phyloP scores from a whole-genome alignment of 1,284 basidiomycete species.

The Cryptococcus amylolentus region DNA sequence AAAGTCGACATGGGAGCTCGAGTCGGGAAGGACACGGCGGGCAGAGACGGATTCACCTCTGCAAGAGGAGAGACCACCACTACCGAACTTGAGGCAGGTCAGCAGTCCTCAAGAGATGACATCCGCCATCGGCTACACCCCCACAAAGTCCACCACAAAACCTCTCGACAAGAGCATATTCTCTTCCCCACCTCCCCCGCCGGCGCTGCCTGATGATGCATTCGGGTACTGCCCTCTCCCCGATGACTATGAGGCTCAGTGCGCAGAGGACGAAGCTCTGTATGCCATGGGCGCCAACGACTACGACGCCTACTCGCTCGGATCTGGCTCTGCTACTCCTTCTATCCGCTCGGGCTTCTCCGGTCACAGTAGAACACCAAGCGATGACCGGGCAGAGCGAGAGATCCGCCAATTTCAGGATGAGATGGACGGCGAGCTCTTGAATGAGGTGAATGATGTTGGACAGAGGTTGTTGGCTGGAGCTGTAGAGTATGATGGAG shows the following conservation, averaged over 20 bases:
- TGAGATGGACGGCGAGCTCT: slow-evolving; percentile 8
- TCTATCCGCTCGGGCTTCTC: slow-evolving; percentile 1
- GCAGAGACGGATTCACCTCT: slow-evolving; percentile 17
- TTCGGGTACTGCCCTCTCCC: slow-evolving; percentile 38
- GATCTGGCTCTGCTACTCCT: slow-evolving; percentile 9
- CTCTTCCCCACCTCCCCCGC: slow-evolving; percentile 16
- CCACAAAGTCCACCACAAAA: neutral
- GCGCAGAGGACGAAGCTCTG: slow-evolving; percentile 35
- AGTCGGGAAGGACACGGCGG: slow-evolving; percentile 8
- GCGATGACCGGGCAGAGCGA: slow-evolving; percentile 13
- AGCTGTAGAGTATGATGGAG: slow-evolving; percentile 26
- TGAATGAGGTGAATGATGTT: slow-evolving; percentile 13
- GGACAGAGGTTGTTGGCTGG: slow-evolving; percentile 16
- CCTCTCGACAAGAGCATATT: slow-evolving; percentile 5
- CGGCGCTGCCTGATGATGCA: slow-evolving; percentile 24
- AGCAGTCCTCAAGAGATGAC: slow-evolving; percentile 4
- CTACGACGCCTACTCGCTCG: slow-evolving; percentile 20
- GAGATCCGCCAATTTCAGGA: slow-evolving; percentile 9
- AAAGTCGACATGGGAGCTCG: slow-evolving; percentile 34
- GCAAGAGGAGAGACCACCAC: slow-evolving; percentile 28
- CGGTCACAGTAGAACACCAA: slow-evolving; percentile 3
- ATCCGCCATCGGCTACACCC: slow-evolving; percentile 8
- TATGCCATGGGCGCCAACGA: slow-evolving; percentile 22
- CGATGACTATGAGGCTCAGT: slow-evolving; percentile 39
- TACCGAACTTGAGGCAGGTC: slow-evolving; percentile 1